A percentile compares a stretch with the other conserved stretches of the same genome.
These are phyloP conservation scores for Bimuria novae-zelandiae DNA, from an alignment of 2,329 filamentous ascomycete species.

Conservation along the genomic window DNA sequence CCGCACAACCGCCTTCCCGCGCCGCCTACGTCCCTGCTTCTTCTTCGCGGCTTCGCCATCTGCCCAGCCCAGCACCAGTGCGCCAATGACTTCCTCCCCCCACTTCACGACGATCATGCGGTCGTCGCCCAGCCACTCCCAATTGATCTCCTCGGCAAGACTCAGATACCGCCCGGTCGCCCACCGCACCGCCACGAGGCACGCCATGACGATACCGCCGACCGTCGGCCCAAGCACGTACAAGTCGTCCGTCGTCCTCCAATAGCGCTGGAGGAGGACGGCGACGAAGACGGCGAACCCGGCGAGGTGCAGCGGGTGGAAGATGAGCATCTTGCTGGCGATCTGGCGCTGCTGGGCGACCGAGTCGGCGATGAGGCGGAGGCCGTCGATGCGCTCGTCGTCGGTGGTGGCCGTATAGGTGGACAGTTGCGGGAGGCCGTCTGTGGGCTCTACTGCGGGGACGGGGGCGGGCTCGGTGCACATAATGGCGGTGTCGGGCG, in stretches of 20 bases:
- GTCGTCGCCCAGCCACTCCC: slow-evolving; percentile 64
- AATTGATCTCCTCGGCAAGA: slow-evolving; percentile 64
- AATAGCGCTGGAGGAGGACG: slow-evolving; percentile 47
- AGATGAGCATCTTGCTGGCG: slow-evolving; percentile 62
- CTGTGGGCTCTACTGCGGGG: slow-evolving; percentile 21
- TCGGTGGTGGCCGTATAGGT: slow-evolving; percentile 58
- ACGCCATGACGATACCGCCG: slow-evolving; percentile 66
- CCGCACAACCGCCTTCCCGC: slow-evolving; percentile 72
- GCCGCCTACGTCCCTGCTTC: slow-evolving; percentile 53
- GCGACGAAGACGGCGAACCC: slow-evolving; percentile 46
- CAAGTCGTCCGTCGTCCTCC: slow-evolving; percentile 53
- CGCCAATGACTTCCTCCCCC: slow-evolving; percentile 71
- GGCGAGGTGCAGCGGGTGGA: slow-evolving; percentile 44
- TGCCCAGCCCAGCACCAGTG: slow-evolving; percentile 70
- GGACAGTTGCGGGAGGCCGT: slow-evolving; percentile 61
- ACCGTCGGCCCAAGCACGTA: slow-evolving; percentile 62
- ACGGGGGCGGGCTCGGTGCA: slow-evolving; percentile 35
- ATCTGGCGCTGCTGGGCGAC: slow-evolving; percentile 80
- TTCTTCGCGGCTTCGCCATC: slow-evolving; percentile 51
- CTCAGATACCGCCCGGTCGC: slow-evolving; percentile 65
- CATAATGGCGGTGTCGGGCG: slow-evolving; percentile 43
- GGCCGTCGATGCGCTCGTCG: slow-evolving; percentile 67
- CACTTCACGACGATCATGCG: slow-evolving; percentile 66
- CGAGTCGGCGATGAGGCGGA: slow-evolving; percentile 78
- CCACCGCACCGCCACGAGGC: slow-evolving; percentile 65